Evolutionary conservation across 1,139 yeast genomes (phyloP).

Genomic region (Suhomyces ambrosiae): DNA sequence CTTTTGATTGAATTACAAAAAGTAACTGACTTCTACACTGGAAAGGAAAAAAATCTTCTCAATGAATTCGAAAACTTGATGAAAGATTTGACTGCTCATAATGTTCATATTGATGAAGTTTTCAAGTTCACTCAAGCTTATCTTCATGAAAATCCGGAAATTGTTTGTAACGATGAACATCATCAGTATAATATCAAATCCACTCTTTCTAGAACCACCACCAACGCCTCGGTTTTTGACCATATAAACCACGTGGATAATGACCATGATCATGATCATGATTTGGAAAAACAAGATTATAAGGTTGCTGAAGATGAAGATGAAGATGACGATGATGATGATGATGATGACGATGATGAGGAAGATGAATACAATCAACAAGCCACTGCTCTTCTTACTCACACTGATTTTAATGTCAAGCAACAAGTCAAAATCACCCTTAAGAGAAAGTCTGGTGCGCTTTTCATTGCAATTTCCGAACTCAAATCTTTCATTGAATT

Average conservation of each 20-base stretch:
- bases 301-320: conserved; percentile 14
- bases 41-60: conserved; percentile 51
- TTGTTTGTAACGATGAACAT: conserved; percentile 23
- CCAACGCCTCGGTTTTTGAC: conserved; percentile 34
- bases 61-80: conserved; percentile 48
- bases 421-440: conserved; percentile 64
- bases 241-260: conserved; percentile 28
- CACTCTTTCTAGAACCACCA: conserved; percentile 32
- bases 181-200: conserved; percentile 29
- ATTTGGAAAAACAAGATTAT: conserved; percentile 20
- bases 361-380: conserved; percentile 39
- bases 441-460: conserved; percentile 63
- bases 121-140: conserved; percentile 34
- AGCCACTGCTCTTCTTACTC: conserved; percentile 44
- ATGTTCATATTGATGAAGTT: conserved; percentile 32
- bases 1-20: conserved; percentile 58
- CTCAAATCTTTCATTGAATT: conserved; percentile 78
- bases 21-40: conserved; percentile 55
- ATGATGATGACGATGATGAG: conserved; percentile 45
- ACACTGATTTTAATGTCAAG: conserved; percentile 49
- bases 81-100: conserved; percentile 36
- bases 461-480: conserved; percentile 80
- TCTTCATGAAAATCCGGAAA: conserved; percentile 21
- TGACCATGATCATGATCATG: conserved; percentile 14
- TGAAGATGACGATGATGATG: conserved; percentile 34